Evolutionary conservation across 805 yeast species (phyloP), one percentile per base, ranked within the genome.

Genomic region (Pichia exigua): DNA sequence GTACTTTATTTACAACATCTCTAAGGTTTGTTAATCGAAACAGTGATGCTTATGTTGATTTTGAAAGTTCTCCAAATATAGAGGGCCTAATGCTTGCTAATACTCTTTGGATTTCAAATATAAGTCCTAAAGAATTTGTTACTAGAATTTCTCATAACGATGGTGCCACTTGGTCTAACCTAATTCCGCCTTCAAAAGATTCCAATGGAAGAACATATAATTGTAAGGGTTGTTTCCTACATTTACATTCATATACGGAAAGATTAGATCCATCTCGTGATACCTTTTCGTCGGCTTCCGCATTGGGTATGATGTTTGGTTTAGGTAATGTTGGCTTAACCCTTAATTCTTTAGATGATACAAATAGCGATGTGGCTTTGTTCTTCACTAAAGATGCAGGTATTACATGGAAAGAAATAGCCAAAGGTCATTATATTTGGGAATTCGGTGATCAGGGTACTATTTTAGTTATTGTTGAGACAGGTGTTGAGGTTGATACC

Each of bases 401-500:
- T 52, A 70, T 81, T 17, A 77, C 90, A 3, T 94, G 98, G 98
- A 78, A 67, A 48, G 95, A 88, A 66, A 72, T 92, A 28, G 74
- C 69, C 53, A 80, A 84, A 54, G 94, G 95, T 4, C 76, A 81
- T 1, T 78, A 79, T 59, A 85, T 85, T 79, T 94, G 98, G 98
- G 98, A 91, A 67, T 94, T 75, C 66, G 98, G 98, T 56, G 99
- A 94, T 66, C 87, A 88, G 57, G 99, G 99, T 18, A 83, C 96
- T 0, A 77, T 94, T 38, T 68, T 94, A 47, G 88, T 88, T 1
- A 65, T 91, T 47, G 92, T 85, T 2, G 74, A 81, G 41, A 79
- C 77, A 7, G 71, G 67, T 4, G 78, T 75, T 24, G 69, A 73
- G 9, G 83, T 96, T 0, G 73, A 87, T 53, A 66, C 69, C 1